A percentile compares a stretch with the other conserved stretches of the same genome.
These are phyloP conservation scores for Zoysia matrella DNA, from an alignment of 202 grass and related monocot species.

Conservation along the genomic window DNA sequence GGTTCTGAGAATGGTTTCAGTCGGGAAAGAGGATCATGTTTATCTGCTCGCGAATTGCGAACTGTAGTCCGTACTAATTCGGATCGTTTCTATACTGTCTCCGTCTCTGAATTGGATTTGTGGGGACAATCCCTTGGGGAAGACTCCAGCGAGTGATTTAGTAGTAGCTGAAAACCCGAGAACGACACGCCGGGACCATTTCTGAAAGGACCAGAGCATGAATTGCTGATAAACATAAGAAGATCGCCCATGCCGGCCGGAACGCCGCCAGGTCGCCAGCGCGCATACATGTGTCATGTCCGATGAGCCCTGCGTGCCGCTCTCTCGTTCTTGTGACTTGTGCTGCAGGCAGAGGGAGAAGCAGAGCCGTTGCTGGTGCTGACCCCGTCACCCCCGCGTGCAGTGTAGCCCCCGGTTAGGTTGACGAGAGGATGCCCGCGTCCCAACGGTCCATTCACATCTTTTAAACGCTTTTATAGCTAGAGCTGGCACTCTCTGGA, in stretches of 20 bases:
- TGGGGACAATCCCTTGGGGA: background rate
- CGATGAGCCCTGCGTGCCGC: background rate
- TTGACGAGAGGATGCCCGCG: background rate
- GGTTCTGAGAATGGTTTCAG: background rate
- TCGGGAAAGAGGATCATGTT: constrained; percentile 1
- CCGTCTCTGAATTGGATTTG: background rate
- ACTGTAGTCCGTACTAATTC: background rate
- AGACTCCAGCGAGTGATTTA: background rate
- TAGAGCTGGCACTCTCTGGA: constrained; percentile 28
- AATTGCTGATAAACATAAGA: constrained; percentile 1
- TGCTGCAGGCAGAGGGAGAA: background rate
- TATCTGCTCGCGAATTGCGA: background rate
- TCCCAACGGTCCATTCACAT: constrained; percentile 21
- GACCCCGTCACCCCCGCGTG: constrained; percentile 8
- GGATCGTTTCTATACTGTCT: no score
- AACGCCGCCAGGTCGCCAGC: background rate
- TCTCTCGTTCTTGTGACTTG: background rate
- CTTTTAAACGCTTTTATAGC: background rate
- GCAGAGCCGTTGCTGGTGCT: background rate
- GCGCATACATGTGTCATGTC: background rate
- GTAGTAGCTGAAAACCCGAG: background rate
- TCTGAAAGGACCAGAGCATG: background rate
- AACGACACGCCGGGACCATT: background rate
- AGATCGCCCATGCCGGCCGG: background rate
- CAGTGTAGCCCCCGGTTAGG: constrained; percentile 17